Conservation (phyloP, 2,329 filamentous ascomycete genomes). For the Colletotrichum brevisporum region DNA sequence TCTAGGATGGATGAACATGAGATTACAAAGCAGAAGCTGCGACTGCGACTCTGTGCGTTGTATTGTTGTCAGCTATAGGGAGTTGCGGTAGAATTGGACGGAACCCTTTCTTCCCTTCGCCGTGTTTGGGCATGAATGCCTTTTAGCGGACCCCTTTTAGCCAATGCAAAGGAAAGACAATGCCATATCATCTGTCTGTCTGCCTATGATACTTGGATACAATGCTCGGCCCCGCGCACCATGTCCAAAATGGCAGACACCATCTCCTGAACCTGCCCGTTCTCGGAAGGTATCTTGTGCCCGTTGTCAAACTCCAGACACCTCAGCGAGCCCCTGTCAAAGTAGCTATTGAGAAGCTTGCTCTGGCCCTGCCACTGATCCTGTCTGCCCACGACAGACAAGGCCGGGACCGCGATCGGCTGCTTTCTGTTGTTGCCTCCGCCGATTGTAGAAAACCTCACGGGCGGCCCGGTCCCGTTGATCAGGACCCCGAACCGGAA, state of each 20-base stretch:
- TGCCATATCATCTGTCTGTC: too few species aligned
- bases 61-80: too few species aligned
- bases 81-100: too few species aligned
- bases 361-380: constrained; percentile 20
- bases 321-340: background rate
- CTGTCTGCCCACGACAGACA: constrained; percentile 4
- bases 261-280: constrained; percentile 4
- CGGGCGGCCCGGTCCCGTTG: constrained; percentile 8
- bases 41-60: too few species aligned
- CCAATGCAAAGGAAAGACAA: too few species aligned
- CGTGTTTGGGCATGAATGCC: too few species aligned
- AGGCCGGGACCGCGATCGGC: background rate
- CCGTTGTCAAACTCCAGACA: constrained; percentile 22
- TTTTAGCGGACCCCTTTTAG: too few species aligned
- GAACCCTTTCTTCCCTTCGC: too few species aligned
- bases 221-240: background rate
- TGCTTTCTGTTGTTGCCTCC: too few species aligned
- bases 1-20: too few species aligned
- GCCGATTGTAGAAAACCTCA: too few species aligned
- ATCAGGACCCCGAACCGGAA: constrained; percentile 17
- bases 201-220: background rate
- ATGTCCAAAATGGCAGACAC: background rate
- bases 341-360: background rate
- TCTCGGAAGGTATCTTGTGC: constrained; percentile 19
- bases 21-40: too few species aligned